Evolutionary conservation across 345 rosid species (phyloP).

Genomic region (Eucalyptus caleyi): DNA sequence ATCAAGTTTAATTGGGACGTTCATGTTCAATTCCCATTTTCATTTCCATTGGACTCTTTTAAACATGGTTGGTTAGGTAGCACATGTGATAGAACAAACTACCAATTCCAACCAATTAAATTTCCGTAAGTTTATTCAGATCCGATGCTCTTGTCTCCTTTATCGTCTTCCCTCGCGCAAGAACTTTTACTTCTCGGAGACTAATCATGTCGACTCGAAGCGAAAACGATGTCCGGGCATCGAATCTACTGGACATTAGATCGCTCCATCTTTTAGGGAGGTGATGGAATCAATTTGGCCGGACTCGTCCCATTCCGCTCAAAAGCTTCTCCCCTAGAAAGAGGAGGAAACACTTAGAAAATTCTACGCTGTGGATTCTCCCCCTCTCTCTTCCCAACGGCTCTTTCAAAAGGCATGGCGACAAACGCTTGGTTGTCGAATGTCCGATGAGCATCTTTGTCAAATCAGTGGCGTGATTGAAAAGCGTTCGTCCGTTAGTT

Average conservation of each 20-base stretch:
- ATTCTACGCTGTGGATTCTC: neutral
- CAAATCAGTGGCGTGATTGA: neutral
- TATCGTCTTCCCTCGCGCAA: neutral
- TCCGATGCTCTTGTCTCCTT: neutral
- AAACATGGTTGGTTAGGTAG: neutral
- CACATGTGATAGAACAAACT: neutral
- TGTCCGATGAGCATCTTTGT: neutral
- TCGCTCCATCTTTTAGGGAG: neutral
- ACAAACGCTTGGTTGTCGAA: neutral
- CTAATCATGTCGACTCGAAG: neutral
- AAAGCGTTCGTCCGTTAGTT: neutral
- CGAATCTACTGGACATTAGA: neutral
- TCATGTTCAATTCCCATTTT: neutral
- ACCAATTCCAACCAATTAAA: neutral
- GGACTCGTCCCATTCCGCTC: neutral
- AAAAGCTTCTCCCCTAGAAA: neutral
- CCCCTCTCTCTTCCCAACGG: neutral
- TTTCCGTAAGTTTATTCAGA: neutral
- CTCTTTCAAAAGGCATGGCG: neutral
- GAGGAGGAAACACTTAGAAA: neutral
- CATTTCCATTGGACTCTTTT: accelerated
- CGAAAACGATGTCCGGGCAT: neutral
- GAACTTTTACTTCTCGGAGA: neutral
- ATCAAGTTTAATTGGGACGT: neutral
- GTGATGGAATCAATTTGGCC: neutral